phyloP scores from a whole-genome alignment of 1,139 yeast species.

The Pichia sp. region DNA sequence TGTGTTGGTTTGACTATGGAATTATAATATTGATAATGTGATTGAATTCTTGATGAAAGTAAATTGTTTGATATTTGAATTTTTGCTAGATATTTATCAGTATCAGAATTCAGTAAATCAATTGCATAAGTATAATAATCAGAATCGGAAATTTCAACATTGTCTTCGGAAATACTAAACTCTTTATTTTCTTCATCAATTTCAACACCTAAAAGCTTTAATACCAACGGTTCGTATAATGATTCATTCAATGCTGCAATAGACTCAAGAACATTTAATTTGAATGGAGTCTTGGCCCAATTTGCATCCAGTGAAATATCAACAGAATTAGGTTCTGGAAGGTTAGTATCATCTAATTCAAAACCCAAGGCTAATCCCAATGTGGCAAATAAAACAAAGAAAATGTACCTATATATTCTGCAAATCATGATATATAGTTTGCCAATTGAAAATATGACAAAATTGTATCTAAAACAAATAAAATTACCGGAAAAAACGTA shows the following conservation, averaged over 20 bases:
- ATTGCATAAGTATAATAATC: conserved; percentile 36
- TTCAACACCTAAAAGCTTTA: conserved; percentile 33
- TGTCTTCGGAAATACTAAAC: conserved; percentile 26
- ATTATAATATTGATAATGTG: conserved; percentile 53
- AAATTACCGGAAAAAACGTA: background rate
- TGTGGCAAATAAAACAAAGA: background rate
- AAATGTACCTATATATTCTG: background rate
- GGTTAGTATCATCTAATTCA: background rate
- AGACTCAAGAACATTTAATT: conserved; percentile 26
- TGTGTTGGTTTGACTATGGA: conserved; percentile 19
- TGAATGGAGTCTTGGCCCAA: conserved; percentile 29
- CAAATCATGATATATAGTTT: background rate
- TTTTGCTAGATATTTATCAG: conserved; percentile 36
- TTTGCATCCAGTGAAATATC: conserved; percentile 24
- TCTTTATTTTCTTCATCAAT: conserved; percentile 25
- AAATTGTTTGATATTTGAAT: conserved; percentile 47
- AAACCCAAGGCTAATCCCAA: background rate
- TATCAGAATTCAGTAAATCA: conserved; percentile 24
- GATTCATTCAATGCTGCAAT: conserved; percentile 27
- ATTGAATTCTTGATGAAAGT: conserved; percentile 54
- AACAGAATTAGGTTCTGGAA: conserved; percentile 13
- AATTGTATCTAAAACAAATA: background rate
- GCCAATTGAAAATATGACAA: background rate
- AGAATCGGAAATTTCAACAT: conserved; percentile 32
- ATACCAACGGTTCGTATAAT: conserved; percentile 42